Base-by-base conservation (phyloP, 2,329 filamentous ascomycete species). In the Dendryphion nanum region DNA sequence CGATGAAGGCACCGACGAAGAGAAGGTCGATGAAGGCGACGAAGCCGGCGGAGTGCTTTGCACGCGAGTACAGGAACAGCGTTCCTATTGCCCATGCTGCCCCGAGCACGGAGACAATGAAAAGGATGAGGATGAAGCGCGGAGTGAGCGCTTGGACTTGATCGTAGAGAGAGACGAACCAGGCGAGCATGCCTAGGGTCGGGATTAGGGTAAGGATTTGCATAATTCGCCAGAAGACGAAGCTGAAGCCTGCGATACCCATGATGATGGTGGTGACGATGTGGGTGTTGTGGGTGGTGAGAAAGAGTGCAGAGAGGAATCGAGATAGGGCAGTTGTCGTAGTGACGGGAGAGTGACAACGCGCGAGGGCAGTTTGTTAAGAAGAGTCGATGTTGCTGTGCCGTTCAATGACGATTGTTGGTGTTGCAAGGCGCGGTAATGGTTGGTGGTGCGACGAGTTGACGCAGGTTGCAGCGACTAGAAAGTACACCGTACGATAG, bases 1-100 rank as follows among this genome's bases (percentile, higher is more conserved):
- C 79, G 41, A 83, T 81, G 61, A 83, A 75, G n/a, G 77, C 76
- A 46, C 79, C 79, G 41, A 82, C 69, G 66, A 83, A 81, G 59
- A 71, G 71, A 17, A 83, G 69, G 54, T 83, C 79, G 48, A 83
- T 63, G 48, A 82, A 75, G 14, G 76, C 74, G 52, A 83, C 78
- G 63, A 83, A 82, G 40, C 66, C 51, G 38, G 70, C 78, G 6
- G 77, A 80, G 59, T 80, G 77, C 38, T 75, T 71, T 33, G 79
- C 79, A 44, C 76, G 76, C 14, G 73, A 66, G 56, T 80, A 79
- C 39, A 77, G 73, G 62, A 84, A 70, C 15, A 81, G 62, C 2
- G 80, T 84, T 45, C 77, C 78, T 38, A 82, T 51, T 24, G 73
- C 72, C 80, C 80, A 84, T 44, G 77, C 79, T 41, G 74, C 68